Conservation (phyloP, 305 asterid species). For the Salvia sclarea region DNA sequence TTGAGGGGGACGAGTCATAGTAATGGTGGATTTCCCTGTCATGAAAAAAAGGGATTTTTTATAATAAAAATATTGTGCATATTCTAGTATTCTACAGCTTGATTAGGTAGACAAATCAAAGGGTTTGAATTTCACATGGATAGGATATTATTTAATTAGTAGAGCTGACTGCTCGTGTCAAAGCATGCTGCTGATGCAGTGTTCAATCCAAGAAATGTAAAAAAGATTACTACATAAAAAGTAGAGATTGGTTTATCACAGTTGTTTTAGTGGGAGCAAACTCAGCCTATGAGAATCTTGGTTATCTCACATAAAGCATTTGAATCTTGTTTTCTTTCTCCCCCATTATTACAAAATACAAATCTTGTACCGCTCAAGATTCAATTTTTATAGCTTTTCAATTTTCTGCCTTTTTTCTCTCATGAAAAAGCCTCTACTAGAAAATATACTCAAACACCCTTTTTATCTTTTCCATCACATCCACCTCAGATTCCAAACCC, state of each 20-base stretch:
- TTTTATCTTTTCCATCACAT: conserved; percentile 27
- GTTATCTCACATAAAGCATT: conserved; percentile 42
- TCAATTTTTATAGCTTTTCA: conserved; percentile 41
- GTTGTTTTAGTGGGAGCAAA: conserved; percentile 47
- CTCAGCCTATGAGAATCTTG: conserved; percentile 57
- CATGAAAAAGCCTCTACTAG: conserved; percentile 37
- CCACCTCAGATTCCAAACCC: conserved; percentile 39
- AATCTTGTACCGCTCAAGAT: conserved; percentile 40
- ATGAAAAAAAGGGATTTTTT: background rate
- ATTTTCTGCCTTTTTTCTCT: too few relatives aligned
- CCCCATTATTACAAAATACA: conserved; percentile 38
- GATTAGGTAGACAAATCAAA: conserved; percentile 11
- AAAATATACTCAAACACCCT: conserved; percentile 21
- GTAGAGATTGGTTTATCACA: conserved; percentile 28
- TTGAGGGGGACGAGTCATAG: background rate
- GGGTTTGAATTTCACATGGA: conserved; percentile 31
- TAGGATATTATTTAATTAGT: conserved; percentile 28
- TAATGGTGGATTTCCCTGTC: background rate
- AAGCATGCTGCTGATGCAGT: conserved; percentile 37
- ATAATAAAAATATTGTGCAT: background rate
- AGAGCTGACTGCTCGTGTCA: conserved; percentile 25
- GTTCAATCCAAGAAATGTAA: conserved; percentile 35
- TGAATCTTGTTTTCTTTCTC: conserved; percentile 51
- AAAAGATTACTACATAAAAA: conserved; percentile 38
- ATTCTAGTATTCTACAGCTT: background rate